Conservation (phyloP, 2,329 filamentous ascomycete species). For the Aureobasidium leucospermi region DNA sequence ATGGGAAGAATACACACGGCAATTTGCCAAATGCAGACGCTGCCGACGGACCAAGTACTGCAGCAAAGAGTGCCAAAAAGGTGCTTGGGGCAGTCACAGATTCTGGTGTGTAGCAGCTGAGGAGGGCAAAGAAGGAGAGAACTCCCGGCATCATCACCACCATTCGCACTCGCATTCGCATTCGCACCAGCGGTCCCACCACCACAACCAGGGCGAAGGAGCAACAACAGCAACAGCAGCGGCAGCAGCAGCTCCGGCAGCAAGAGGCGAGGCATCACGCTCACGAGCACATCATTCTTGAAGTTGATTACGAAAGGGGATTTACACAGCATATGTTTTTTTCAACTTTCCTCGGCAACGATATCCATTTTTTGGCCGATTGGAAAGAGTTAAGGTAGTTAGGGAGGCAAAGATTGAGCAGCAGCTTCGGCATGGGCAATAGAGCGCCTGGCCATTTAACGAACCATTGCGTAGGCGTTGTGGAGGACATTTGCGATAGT, state of each 20-base stretch:
- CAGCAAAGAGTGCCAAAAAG: constrained; percentile 99
- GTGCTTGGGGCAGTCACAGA: constrained; percentile 94
- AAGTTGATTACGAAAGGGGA: constrained; percentile 2
- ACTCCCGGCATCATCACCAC: constrained; percentile 16
- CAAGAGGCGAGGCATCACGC: neutral
- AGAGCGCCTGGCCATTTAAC: constrained; percentile 8
- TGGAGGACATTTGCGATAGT: neutral
- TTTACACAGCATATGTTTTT: constrained; percentile 6
- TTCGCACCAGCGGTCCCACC: constrained; percentile 1
- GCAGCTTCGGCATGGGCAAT: neutral
- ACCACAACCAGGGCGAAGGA: constrained; percentile 1
- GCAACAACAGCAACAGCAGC: neutral
- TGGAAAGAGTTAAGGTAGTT: neutral
- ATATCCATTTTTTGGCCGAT: constrained; percentile 8
- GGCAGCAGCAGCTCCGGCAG: neutral
- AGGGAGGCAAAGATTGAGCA: neutral
- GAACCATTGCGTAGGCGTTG: constrained; percentile 13
- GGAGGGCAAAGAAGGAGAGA: constrained; percentile 22
- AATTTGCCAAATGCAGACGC: constrained; percentile 95
- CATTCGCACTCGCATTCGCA: constrained; percentile 12
- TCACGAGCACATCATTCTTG: constrained; percentile 2
- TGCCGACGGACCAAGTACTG: constrained; percentile 97
- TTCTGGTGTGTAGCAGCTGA: constrained; percentile 89
- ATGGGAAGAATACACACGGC: constrained; percentile 93
- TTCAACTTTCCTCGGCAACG: constrained; percentile 2